Conservation (phyloP, 179 eudicot species). For the Kewa caespitosa region DNA sequence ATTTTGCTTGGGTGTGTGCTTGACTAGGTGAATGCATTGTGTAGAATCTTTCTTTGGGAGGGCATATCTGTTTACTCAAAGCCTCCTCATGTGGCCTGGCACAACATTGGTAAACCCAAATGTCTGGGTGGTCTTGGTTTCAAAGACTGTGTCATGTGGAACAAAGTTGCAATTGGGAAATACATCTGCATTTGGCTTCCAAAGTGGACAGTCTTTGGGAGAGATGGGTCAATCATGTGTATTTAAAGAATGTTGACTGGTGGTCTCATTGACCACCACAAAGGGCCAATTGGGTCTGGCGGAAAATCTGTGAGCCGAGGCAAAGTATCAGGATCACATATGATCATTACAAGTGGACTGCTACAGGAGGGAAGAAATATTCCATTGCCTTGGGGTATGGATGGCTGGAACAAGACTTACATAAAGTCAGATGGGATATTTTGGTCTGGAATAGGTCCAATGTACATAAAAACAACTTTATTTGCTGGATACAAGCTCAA, state of each 20-base stretch:
- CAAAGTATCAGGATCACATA: neutral
- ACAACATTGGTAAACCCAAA: neutral
- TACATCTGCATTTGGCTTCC: neutral
- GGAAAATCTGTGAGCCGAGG: neutral
- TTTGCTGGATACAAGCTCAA: neutral
- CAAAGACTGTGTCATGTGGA: neutral
- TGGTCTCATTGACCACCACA: neutral
- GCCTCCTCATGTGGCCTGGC: neutral
- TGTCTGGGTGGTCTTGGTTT: neutral
- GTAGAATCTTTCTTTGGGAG: neutral
- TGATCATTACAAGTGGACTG: neutral
- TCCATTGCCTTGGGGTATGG: neutral
- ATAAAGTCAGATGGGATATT: no score
- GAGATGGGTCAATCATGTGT: neutral
- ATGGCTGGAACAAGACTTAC: neutral
- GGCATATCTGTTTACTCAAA: neutral
- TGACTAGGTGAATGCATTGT: neutral
- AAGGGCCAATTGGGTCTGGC: neutral
- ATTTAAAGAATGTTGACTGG: neutral
- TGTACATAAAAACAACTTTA: neutral
- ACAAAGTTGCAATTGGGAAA: neutral
- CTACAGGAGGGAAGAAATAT: no score
- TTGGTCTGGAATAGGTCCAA: neutral
- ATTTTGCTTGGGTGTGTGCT: neutral
- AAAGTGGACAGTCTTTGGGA: neutral